Evolutionary conservation across 176 grass and related monocot genomes (phyloP).

Genomic region (Canna indica): DNA sequence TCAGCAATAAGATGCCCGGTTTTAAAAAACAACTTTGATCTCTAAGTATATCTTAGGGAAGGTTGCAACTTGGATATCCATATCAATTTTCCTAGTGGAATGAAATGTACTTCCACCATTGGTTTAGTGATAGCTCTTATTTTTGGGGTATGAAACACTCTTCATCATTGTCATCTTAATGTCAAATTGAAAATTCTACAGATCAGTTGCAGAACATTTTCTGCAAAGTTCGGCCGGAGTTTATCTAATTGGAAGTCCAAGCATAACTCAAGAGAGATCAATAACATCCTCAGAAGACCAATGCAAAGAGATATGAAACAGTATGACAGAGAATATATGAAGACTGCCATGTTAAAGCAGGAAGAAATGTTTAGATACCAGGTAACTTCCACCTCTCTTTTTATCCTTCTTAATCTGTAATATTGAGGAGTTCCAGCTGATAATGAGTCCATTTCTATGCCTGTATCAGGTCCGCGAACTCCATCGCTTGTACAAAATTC

Average conservation of each 20-base stretch:
- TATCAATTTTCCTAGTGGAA: no score
- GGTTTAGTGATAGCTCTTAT: no score
- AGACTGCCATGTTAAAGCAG: slow-evolving; percentile 48
- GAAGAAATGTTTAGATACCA: slow-evolving; percentile 43
- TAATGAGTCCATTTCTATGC: neutral
- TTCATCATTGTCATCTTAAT: no score
- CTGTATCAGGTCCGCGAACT: slow-evolving; percentile 40
- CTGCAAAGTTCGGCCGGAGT: neutral
- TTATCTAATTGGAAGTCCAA: no score
- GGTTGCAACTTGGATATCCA: no score
- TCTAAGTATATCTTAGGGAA: no score
- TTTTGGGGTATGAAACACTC: no score
- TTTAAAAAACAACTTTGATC: no score
- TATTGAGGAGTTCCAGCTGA: neutral
- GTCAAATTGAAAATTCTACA: no score
- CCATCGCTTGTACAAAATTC: slow-evolving; percentile 42
- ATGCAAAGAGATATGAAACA: slow-evolving; percentile 16
- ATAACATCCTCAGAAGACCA: neutral
- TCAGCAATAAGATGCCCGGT: no score
- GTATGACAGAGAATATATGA: slow-evolving; percentile 42
- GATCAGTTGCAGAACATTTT: neutral
- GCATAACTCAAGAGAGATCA: neutral
- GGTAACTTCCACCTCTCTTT: slow-evolving; percentile 8
- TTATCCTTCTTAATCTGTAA: neutral
- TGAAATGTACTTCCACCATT: no score